Percentiles rank a stretch among this genome's conserved stretches.
These are phyloP conservation scores for Gossypium ekmanianum DNA, from an alignment of 345 rosid species.

Conservation along the genomic window DNA sequence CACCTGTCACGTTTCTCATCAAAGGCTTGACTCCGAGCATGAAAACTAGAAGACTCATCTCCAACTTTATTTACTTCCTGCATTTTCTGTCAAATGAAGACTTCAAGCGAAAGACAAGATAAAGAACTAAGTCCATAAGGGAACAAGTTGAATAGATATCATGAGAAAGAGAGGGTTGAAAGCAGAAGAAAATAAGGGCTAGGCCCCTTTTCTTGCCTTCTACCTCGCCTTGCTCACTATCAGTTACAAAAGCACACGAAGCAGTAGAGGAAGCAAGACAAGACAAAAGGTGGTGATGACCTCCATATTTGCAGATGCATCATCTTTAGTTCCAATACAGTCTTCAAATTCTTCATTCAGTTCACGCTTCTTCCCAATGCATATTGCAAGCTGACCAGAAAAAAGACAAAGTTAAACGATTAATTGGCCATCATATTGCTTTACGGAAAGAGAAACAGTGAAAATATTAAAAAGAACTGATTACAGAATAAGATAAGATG, in stretches of 20 bases:
- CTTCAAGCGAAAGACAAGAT: conserved; percentile 17
- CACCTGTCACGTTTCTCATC: conserved; percentile 80
- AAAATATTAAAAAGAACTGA: not conserved
- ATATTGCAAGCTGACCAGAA: conserved; percentile 73
- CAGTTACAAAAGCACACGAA: conserved; percentile 18
- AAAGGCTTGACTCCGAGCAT: conserved; percentile 26
- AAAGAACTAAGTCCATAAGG: not conserved
- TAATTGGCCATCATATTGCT: conserved; percentile 3
- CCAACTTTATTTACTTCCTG: conserved; percentile 54
- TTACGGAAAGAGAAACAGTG: not conserved
- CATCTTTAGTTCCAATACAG: conserved; percentile 66
- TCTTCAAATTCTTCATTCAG: conserved; percentile 79
- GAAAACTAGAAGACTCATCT: conserved; percentile 31
- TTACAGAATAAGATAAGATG: conserved; percentile 8
- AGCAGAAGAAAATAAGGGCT: conserved; percentile 4
- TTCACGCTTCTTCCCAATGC: conserved; percentile 85
- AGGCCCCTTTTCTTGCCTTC: conserved; percentile 8
- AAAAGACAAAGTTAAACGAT: conserved; percentile 20
- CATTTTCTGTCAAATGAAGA: conserved; percentile 30
- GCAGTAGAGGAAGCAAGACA: conserved; percentile 7
- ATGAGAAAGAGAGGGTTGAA: not conserved
- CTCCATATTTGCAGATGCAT: conserved; percentile 34
- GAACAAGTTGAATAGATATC: not conserved
- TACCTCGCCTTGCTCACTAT: not conserved
- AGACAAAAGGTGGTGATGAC: conserved; percentile 33